Conservation (phyloP, 192 early-diverging fungal genomes). For the Gamsiella multidivaricata region DNA sequence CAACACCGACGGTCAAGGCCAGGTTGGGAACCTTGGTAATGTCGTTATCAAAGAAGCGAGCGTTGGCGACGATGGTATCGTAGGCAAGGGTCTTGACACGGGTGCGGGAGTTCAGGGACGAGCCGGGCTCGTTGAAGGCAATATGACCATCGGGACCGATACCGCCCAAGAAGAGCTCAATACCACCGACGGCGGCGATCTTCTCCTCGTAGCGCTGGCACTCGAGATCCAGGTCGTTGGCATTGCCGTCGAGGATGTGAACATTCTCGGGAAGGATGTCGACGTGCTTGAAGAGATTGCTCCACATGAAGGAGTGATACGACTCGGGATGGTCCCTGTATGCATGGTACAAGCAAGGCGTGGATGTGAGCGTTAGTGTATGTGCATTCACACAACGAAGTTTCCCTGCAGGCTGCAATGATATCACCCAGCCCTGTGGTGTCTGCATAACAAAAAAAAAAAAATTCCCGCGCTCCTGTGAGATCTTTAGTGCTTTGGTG, state of each 20-base stretch:
- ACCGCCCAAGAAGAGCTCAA: slow-evolving; percentile 90
- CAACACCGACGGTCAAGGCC: slow-evolving; percentile 88
- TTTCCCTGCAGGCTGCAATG: too few species aligned
- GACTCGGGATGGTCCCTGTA: slow-evolving; percentile 84
- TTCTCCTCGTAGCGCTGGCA: slow-evolving; percentile 84
- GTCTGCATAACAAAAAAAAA: too few species aligned
- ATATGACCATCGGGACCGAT: slow-evolving; percentile 94
- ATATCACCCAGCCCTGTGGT: too few species aligned
- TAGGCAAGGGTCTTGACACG: slow-evolving; percentile 90
- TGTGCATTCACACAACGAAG: too few species aligned
- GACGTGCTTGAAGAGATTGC: slow-evolving; percentile 88
- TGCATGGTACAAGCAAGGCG: background rate
- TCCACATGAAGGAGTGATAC: slow-evolving; percentile 95
- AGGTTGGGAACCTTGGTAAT: slow-evolving; percentile 87
- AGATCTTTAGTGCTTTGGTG: too few species aligned
- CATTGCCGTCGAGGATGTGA: slow-evolving; percentile 89
- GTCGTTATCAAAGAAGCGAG: slow-evolving; percentile 87
- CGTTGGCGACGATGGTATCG: slow-evolving; percentile 89
- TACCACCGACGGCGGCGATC: slow-evolving; percentile 82
- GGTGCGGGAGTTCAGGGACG: slow-evolving; percentile 82
- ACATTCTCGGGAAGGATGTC: slow-evolving; percentile 86
- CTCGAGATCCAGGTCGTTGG: slow-evolving; percentile 81
- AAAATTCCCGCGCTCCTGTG: too few species aligned
- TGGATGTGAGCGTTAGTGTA: background rate
- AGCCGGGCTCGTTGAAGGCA: slow-evolving; percentile 92